These are phyloP conservation scores for Angomonas ambiguus DNA, from an alignment of 208 protist species.

Conservation along the genomic window DNA sequence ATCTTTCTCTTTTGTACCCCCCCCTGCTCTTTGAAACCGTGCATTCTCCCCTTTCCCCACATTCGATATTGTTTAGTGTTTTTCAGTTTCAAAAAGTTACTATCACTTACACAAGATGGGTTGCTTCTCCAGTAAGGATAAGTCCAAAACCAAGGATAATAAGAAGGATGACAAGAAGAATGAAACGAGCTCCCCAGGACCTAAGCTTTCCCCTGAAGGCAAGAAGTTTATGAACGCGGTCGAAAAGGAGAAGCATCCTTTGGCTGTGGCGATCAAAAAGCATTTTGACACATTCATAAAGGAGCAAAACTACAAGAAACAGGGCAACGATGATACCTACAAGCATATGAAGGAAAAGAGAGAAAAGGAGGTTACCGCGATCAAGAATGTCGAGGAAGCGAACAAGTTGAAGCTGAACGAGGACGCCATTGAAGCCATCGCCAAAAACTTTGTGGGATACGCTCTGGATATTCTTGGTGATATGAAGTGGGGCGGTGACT, in stretches of 20 bases:
- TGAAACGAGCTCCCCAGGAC: background rate
- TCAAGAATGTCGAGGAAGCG: constrained; percentile 18
- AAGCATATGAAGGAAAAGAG: constrained; percentile 3
- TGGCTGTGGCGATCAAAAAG: constrained; percentile 9
- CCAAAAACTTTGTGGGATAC: constrained; percentile 60
- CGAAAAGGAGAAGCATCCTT: constrained; percentile 2
- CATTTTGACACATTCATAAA: constrained; percentile 10
- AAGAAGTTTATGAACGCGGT: constrained; percentile 7
- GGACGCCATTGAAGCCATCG: constrained; percentile 73
- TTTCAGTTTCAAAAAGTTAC: too few relatives aligned
- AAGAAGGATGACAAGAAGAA: background rate
- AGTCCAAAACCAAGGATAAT: background rate
- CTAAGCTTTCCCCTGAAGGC: background rate
- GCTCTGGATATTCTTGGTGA: background rate
- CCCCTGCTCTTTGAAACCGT: too few relatives aligned
- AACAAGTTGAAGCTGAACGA: constrained; percentile 68
- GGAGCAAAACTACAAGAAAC: constrained; percentile 18
- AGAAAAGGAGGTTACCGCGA: constrained; percentile 8
- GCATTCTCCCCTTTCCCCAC: too few relatives aligned
- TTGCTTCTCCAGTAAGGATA: background rate
- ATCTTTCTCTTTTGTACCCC: too few relatives aligned
- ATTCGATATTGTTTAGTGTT: too few relatives aligned
- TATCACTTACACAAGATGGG: too few relatives aligned
- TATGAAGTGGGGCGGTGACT: background rate
- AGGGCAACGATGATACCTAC: constrained; percentile 15